These are phyloP conservation scores for Trametes cubensis DNA, from an alignment of 768 basidiomycete species.

Conservation along the genomic window DNA sequence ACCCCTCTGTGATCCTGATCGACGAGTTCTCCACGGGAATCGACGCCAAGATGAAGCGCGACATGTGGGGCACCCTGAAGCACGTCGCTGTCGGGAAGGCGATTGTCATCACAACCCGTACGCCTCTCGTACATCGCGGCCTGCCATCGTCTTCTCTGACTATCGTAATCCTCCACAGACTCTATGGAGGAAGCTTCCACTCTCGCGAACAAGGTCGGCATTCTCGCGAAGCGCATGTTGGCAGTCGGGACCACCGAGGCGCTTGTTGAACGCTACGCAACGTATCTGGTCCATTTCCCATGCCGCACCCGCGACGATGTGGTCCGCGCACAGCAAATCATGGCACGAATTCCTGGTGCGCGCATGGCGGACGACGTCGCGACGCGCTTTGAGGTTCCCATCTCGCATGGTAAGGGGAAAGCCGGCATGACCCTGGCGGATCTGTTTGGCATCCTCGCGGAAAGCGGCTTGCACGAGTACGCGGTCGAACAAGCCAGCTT, in stretches of 20 bases:
- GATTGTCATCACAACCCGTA: constrained; percentile 72
- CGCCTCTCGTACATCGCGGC: constrained; percentile 19
- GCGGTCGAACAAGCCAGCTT: constrained; percentile 71
- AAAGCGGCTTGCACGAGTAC: constrained; percentile 62
- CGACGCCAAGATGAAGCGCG: constrained; percentile 81
- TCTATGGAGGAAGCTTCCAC: constrained; percentile 87
- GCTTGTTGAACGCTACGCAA: constrained; percentile 67
- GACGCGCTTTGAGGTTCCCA: constrained; percentile 74
- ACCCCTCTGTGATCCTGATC: constrained; percentile 76
- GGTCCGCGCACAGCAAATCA: constrained; percentile 56
- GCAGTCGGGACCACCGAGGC: constrained; percentile 69
- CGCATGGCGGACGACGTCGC: constrained; percentile 74
- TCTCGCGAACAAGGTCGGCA: constrained; percentile 76
- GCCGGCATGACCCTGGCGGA: constrained; percentile 53
- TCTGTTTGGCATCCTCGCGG: constrained; percentile 57
- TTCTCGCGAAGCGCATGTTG: constrained; percentile 68
- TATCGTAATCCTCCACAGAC: constrained; percentile 41
- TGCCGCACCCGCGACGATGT: constrained; percentile 66
- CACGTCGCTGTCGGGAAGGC: constrained; percentile 69
- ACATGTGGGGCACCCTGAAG: constrained; percentile 78
- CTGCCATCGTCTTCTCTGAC: too few species aligned
- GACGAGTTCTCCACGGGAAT: constrained; percentile 86
- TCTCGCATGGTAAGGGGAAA: constrained; percentile 27
- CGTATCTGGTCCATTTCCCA: constrained; percentile 77
- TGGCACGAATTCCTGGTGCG: constrained; percentile 63